A percentile compares a stretch with the other conserved stretches of the same genome.
Evolutionary conservation across 441 rosid species (phyloP).

Genomic region (Hura crepitans): DNA sequence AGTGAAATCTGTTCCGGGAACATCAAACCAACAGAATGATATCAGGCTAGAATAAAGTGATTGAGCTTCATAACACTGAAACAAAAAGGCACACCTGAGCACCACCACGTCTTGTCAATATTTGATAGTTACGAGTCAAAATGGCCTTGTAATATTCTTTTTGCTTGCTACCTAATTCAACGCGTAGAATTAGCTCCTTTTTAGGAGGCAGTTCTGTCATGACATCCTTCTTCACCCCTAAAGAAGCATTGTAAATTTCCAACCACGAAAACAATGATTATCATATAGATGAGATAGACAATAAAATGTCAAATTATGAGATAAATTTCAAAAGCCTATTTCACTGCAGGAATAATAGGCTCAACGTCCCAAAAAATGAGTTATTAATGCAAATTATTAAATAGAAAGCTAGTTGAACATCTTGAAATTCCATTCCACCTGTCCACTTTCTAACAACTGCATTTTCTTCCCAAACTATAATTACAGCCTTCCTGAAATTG

Average conservation of each 20-base stretch:
- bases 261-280: conserved; percentile 16
- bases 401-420: too few relatives aligned
- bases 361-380: too few relatives aligned
- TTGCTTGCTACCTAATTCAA: conserved; percentile 85
- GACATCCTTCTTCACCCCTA: conserved; percentile 98
- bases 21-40: conserved; percentile 24
- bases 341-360: too few relatives aligned
- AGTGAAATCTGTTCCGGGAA: conserved; percentile 68
- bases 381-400: too few relatives aligned
- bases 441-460: too few relatives aligned
- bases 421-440: too few relatives aligned
- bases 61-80: conserved; percentile 9
- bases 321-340: too few relatives aligned
- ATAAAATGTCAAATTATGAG: not conserved
- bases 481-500: too few relatives aligned
- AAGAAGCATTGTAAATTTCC: conserved; percentile 31
- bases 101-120: conserved; percentile 92
- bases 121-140: conserved; percentile 89
- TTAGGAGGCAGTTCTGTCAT: conserved; percentile 98
- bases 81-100: conserved; percentile 91
- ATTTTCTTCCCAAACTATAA: too few relatives aligned
- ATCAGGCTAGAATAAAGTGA: conserved; percentile 23
- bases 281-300: not conserved
- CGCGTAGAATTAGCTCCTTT: conserved; percentile 94
- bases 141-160: conserved; percentile 98